These are phyloP conservation scores for Trichocomaceae sp. DNA, from an alignment of 2,329 filamentous ascomycete genomes.

Conservation along the genomic window DNA sequence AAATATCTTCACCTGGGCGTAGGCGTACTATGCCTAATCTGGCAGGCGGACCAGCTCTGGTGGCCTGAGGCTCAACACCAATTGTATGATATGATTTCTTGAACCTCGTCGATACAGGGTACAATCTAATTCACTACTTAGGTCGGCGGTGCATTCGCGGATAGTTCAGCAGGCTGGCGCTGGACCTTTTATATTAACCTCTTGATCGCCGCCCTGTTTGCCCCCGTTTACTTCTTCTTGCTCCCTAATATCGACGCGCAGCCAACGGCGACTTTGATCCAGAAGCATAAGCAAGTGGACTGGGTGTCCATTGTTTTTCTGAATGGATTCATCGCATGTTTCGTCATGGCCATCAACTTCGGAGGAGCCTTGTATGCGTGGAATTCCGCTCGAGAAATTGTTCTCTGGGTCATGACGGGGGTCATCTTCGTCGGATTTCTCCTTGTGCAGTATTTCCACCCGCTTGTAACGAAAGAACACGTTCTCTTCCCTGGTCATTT, in stretches of 20 bases:
- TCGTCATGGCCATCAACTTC: constrained; percentile 46
- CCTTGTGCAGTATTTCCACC: constrained; percentile 27
- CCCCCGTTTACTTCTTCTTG: constrained; percentile 38
- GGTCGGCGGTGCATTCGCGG: constrained; percentile 33
- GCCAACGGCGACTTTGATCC: constrained; percentile 16
- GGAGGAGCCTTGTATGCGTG: constrained; percentile 47
- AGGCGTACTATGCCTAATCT: too few species aligned
- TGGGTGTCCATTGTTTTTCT: constrained; percentile 41
- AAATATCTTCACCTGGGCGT: too few species aligned
- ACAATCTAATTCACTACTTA: too few species aligned
- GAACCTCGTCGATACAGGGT: too few species aligned
- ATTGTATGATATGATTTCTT: too few species aligned
- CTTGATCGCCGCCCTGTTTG: constrained; percentile 36
- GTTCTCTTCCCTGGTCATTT: too few species aligned
- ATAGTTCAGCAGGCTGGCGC: constrained; percentile 24
- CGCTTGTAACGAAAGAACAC: background rate
- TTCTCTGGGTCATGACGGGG: constrained; percentile 42
- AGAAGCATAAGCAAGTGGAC: constrained; percentile 33
- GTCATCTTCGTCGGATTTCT: constrained; percentile 40
- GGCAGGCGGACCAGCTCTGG: too few species aligned
- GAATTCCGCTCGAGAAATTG: constrained; percentile 40
- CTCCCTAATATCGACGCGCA: constrained; percentile 26
- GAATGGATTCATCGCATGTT: constrained; percentile 31
- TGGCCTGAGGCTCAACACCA: too few species aligned
- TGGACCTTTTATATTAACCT: constrained; percentile 51